Conservation (phyloP, 1,139 yeast species). For the Taiozyma sp. region DNA sequence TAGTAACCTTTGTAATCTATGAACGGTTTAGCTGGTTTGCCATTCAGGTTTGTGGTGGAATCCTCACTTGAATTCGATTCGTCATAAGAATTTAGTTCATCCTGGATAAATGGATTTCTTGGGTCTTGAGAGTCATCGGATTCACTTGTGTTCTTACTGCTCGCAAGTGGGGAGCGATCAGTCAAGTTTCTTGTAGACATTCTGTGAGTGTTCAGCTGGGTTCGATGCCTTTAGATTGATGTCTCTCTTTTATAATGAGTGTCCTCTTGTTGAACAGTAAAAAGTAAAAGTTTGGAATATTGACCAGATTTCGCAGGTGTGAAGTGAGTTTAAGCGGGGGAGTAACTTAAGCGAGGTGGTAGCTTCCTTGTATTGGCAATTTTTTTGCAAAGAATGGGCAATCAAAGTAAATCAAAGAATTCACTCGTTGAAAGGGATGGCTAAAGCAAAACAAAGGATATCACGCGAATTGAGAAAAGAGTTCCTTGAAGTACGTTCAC, state of each 20-base stretch:
- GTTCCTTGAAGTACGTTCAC: neutral
- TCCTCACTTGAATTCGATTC: constrained; percentile 21
- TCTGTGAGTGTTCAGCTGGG: neutral
- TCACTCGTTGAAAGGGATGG: neutral
- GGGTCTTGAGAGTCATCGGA: constrained; percentile 16
- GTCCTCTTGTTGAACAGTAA: neutral
- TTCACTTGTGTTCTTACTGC: constrained; percentile 15
- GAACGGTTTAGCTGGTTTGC: constrained; percentile 30
- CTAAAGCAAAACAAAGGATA: neutral
- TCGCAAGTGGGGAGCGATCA: constrained; percentile 21
- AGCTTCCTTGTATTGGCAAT: neutral
- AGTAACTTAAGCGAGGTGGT: neutral
- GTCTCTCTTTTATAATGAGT: neutral
- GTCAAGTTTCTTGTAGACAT: constrained; percentile 27
- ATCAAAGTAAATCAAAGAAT: neutral
- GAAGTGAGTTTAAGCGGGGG: neutral
- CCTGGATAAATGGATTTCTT: constrained; percentile 22
- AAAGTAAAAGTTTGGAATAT: neutral
- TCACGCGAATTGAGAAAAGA: neutral
- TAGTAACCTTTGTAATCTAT: constrained; percentile 42
- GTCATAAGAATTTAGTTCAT: constrained; percentile 18
- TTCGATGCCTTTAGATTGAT: neutral
- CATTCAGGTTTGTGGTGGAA: constrained; percentile 16
- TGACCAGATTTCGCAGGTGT: neutral
- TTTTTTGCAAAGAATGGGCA: neutral